phyloP scores from a whole-genome alignment of 2,329 filamentous ascomycete genomes.

The Ophiostoma australiae region DNA sequence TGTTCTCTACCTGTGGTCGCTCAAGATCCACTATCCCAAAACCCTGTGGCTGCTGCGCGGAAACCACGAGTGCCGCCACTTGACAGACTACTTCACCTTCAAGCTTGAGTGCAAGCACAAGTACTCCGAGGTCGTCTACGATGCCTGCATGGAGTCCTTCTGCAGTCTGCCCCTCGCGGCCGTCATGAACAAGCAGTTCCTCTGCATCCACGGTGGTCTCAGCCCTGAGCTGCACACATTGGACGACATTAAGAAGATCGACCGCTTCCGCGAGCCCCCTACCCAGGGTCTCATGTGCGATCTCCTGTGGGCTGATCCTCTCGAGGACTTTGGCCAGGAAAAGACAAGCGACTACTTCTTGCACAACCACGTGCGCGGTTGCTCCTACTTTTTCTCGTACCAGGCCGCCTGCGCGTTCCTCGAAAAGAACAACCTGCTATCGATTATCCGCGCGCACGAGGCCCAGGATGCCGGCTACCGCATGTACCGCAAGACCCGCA shows the following conservation, averaged over 20 bases:
- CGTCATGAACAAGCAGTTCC: slow-evolving; percentile 99
- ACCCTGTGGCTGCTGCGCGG: slow-evolving; percentile 94
- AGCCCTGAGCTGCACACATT: slow-evolving; percentile 94
- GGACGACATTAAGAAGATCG: slow-evolving; percentile 91
- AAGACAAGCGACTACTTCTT: slow-evolving; percentile 97
- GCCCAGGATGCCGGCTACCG: slow-evolving; percentile 97
- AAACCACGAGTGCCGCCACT: slow-evolving; percentile 96
- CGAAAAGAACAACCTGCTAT: slow-evolving; percentile 97
- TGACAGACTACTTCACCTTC: slow-evolving; percentile 99
- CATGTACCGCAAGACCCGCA: slow-evolving; percentile 98
- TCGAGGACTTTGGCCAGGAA: slow-evolving; percentile 98
- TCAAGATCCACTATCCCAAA: slow-evolving; percentile 99
- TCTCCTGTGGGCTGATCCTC: slow-evolving; percentile 95
- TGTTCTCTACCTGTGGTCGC: slow-evolving; percentile 92
- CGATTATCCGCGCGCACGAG: slow-evolving; percentile 95
- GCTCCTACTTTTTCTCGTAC: slow-evolving; percentile 99
- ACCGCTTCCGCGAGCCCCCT: slow-evolving; percentile 94
- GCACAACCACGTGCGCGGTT: slow-evolving; percentile 96
- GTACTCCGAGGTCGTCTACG: slow-evolving; percentile 92
- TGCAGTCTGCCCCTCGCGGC: slow-evolving; percentile 88
- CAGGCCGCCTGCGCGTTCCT: slow-evolving; percentile 94
- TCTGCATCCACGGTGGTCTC: slow-evolving; percentile 95
- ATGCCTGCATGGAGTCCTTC: slow-evolving; percentile 98
- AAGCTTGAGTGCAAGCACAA: slow-evolving; percentile 99
- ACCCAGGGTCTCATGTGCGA: slow-evolving; percentile 99